Conservation (phyloP, 2,329 filamentous ascomycete species). For the Ceratocystis albifundus region DNA sequence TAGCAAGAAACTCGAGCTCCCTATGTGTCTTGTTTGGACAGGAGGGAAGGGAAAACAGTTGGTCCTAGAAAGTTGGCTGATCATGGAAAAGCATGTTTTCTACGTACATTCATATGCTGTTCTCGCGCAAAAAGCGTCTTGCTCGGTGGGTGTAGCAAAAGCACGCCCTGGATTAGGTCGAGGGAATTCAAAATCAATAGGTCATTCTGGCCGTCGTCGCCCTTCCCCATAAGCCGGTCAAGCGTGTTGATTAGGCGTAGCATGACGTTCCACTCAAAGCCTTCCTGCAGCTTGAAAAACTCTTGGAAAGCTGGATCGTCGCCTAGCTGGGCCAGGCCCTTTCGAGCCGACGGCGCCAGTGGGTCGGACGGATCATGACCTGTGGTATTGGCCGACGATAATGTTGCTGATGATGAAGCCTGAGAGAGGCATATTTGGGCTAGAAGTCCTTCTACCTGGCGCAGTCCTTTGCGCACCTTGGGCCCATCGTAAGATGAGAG, state of each 20-base stretch:
- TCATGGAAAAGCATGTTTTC: no score
- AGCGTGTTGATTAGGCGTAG: slow-evolving; percentile 75
- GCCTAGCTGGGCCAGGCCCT: slow-evolving; percentile 56
- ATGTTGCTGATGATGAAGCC: slow-evolving; percentile 22
- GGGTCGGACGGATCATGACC: slow-evolving; percentile 21
- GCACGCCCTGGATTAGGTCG: slow-evolving; percentile 75
- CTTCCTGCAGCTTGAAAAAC: slow-evolving; percentile 93
- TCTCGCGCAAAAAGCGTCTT: slow-evolving; percentile 78
- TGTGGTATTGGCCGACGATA: slow-evolving; percentile 4
- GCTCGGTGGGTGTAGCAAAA: slow-evolving; percentile 83
- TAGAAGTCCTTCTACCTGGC: slow-evolving; percentile 85
- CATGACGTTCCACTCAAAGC: slow-evolving; percentile 95
- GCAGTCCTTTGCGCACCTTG: slow-evolving; percentile 86
- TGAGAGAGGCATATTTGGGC: slow-evolving; percentile 82
- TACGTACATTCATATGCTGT: slow-evolving; percentile 78
- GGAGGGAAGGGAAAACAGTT: no score
- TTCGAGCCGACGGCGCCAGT: slow-evolving; percentile 37
- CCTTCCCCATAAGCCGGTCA: slow-evolving; percentile 73
- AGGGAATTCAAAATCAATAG: slow-evolving; percentile 77
- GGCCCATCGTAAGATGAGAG: slow-evolving; percentile 80
- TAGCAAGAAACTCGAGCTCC: neutral
- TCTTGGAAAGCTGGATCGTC: slow-evolving; percentile 84
- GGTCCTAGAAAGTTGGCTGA: no score
- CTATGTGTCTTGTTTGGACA: no score
- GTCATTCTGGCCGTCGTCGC: slow-evolving; percentile 72